phyloP scores from a whole-genome alignment of 192 early-diverging fungal genomes.

The Dissophora globulifera region DNA sequence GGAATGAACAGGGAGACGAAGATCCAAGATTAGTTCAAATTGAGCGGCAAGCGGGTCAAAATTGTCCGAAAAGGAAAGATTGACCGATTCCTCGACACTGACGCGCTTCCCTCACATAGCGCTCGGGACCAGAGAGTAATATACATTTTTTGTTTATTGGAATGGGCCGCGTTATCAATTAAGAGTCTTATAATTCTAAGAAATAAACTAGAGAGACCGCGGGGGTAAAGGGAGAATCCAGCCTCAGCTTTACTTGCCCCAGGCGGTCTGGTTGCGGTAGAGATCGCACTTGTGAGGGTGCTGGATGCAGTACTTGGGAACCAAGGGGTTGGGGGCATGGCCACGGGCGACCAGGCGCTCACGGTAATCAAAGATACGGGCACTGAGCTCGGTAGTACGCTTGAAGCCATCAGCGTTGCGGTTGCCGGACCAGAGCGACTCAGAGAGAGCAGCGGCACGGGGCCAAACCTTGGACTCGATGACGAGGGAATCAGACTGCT shows the following conservation, averaged over 20 bases:
- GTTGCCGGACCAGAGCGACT: slow-evolving; percentile 77
- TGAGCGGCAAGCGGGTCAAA: too few relatives aligned
- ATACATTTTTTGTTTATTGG: too few relatives aligned
- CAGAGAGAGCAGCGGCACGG: slow-evolving; percentile 71
- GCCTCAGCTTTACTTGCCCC: slow-evolving; percentile 34
- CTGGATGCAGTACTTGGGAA: slow-evolving; percentile 53
- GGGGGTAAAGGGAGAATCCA: neutral
- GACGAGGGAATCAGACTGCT: slow-evolving; percentile 67
- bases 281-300: slow-evolving; percentile 54
- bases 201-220: neutral
- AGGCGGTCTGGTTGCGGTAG: slow-evolving; percentile 48
- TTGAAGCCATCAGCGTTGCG: slow-evolving; percentile 56
- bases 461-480: slow-evolving; percentile 78
- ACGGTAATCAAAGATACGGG: slow-evolving; percentile 74
- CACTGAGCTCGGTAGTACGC: slow-evolving; percentile 42
- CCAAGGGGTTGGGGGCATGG: slow-evolving; percentile 68
- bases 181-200: neutral
- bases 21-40: too few relatives aligned
- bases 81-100: too few relatives aligned
- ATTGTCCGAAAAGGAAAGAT: too few relatives aligned
- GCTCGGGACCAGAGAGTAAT: too few relatives aligned
- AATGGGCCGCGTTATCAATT: neutral
- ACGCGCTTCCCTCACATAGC: too few relatives aligned
- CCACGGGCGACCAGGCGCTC: slow-evolving; percentile 75
- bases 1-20: too few relatives aligned